Evolutionary conservation across 345 rosid genomes (phyloP), one percentile per base, ranked within the genome.

Genomic region (Geranium brycei): DNA sequence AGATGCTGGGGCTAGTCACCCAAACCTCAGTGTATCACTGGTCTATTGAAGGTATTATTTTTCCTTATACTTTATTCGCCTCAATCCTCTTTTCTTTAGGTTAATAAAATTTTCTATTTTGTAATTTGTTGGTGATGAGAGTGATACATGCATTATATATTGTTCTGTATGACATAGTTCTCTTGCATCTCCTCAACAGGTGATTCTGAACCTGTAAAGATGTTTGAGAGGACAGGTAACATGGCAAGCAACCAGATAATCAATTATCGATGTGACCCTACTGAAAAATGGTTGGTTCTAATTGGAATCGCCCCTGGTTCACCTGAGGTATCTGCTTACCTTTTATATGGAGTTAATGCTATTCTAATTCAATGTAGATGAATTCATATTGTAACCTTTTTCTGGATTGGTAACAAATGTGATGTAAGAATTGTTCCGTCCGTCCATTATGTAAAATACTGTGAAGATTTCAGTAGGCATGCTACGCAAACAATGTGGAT

Each of bases 251-350:
- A 88, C 81, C 99, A 95, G 82, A 88, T 95, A 62, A 95, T 95
- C 57, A 95, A 95, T 80, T 95, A 95, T 66, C 81, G 84, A 69
- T 95, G 97, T 76, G 96, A 92, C 66, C 91, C 93, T 62, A 73
- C 88, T 16, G 99, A 88, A 81, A 95, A 95, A 75, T 95, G 99
- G 99, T 73, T 95, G 75, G 96, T 95, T 69, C 77, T 91, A 81
- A 80, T 95, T 79, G 99, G 99, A 73, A 95, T 88, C 73, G 95
- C 96, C 57, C 99, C 97, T 71, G 99, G 99, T 57, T 78, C 96
- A 61, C 84, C 95, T 23, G 99, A 95, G 97, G 99, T 91, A 84
- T 31, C 73, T 61, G 12, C n/a, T 7, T 59, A 16, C 57, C 31
- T 62, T 19, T 6, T 17, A 13, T 47, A 10, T 47, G 12, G 10